Percentiles rank a stretch among this genome's conserved stretches.
Evolutionary conservation across 1,139 yeast species (phyloP).

Genomic region (Geotrichum restrictum): DNA sequence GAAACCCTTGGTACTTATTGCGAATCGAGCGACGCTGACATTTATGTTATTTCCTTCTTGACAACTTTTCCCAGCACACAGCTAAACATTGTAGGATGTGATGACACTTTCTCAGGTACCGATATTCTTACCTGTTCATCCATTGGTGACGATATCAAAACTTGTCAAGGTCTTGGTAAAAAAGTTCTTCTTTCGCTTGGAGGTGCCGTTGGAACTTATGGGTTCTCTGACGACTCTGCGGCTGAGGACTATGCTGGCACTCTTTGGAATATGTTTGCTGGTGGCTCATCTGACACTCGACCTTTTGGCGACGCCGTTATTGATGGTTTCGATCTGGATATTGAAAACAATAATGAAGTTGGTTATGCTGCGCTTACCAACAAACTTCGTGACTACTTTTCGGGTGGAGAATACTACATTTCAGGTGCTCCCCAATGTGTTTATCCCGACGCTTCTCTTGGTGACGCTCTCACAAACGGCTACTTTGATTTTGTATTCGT

Average conservation of each 20-base stretch:
- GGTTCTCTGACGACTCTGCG: constrained; percentile 56
- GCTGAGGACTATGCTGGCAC: constrained; percentile 68
- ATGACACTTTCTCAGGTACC: constrained; percentile 45
- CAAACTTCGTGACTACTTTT: constrained; percentile 53
- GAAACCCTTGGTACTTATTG: constrained; percentile 64
- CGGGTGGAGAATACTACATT: constrained; percentile 54
- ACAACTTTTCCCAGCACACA: constrained; percentile 50
- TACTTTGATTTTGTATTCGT: constrained; percentile 79
- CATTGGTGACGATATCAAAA: constrained; percentile 64
- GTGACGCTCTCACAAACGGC: constrained; percentile 57
- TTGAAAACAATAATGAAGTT: constrained; percentile 51
- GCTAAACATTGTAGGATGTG: constrained; percentile 68
- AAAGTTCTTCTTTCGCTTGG: constrained; percentile 73
- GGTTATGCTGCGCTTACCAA: constrained; percentile 53
- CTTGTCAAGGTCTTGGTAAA: constrained; percentile 71
- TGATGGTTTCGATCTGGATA: constrained; percentile 71
- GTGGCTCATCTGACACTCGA: constrained; percentile 56
- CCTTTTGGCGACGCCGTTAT: constrained; percentile 68
- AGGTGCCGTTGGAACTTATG: constrained; percentile 75
- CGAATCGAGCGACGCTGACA: constrained; percentile 63
- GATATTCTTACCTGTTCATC: constrained; percentile 55
- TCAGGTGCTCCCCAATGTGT: constrained; percentile 96
- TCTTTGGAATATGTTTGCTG: constrained; percentile 83
- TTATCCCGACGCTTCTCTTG: constrained; percentile 81
- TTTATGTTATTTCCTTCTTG: constrained; percentile 68